Conservation (phyloP, 805 yeast genomes). For the Soucietia sequanensis region DNA sequence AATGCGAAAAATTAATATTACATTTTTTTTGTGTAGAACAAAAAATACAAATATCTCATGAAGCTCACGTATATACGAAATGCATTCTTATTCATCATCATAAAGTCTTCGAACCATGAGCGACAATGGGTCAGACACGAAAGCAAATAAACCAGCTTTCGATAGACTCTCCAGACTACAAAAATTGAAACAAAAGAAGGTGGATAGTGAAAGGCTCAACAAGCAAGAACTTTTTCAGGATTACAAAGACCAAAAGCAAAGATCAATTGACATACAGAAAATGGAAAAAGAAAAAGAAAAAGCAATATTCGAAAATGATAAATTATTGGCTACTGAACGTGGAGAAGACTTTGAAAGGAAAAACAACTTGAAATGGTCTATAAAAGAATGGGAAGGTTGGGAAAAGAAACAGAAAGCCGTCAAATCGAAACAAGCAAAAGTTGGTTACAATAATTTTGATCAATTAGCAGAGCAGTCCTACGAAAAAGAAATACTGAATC, state of each 20-base stretch:
- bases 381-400: conserved; percentile 69
- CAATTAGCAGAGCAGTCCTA: conserved; percentile 63
- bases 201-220: conserved; percentile 15
- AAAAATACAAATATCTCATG: too few species aligned
- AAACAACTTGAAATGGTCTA: conserved; percentile 47
- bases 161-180: too few species aligned
- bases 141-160: too few species aligned
- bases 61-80: too few species aligned
- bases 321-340: conserved; percentile 28
- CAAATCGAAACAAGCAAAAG: conserved; percentile 19
- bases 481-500: conserved; percentile 45
- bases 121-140: too few species aligned
- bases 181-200: conserved; percentile 15
- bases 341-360: conserved; percentile 43
- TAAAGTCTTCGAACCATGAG: too few species aligned
- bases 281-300: conserved; percentile 17
- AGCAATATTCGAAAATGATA: conserved; percentile 39
- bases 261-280: conserved; percentile 9
- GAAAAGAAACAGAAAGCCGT: conserved; percentile 37
- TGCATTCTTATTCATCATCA: too few species aligned
- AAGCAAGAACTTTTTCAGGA: conserved; percentile 16
- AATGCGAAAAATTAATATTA: too few species aligned
- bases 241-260: conserved; percentile 11
- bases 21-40: too few species aligned
- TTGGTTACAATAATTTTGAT: conserved; percentile 49